Conservation (phyloP, 805 yeast species). For the Saturnispora zaruensis region DNA sequence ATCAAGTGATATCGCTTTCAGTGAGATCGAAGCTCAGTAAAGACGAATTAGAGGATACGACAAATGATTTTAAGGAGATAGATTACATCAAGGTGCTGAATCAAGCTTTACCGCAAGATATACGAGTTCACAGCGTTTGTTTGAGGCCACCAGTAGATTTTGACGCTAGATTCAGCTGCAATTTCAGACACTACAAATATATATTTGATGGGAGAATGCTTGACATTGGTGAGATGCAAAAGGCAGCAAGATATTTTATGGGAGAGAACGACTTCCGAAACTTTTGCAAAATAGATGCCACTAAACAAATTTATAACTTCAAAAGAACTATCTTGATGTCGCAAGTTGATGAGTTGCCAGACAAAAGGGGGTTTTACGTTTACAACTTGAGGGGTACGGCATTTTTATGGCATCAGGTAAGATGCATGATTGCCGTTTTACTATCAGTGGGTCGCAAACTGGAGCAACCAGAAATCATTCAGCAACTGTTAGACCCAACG, state of each 20-base stretch:
- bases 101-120: constrained; percentile 70
- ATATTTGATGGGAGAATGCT: constrained; percentile 52
- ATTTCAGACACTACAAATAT: constrained; percentile 79
- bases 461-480: constrained; percentile 53
- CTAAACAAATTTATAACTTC: constrained; percentile 82
- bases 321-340: constrained; percentile 47
- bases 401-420: constrained; percentile 95
- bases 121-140: constrained; percentile 73
- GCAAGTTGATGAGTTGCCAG: constrained; percentile 17
- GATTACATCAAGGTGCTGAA: constrained; percentile 73
- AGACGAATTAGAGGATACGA: constrained; percentile 53
- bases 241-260: constrained; percentile 51
- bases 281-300: constrained; percentile 89
- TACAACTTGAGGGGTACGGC: constrained; percentile 83
- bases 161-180: constrained; percentile 90
- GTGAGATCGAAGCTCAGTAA: constrained; percentile 59
- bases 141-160: constrained; percentile 75
- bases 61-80: constrained; percentile 57
- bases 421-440: constrained; percentile 86
- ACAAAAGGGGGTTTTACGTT: constrained; percentile 40
- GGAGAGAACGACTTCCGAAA: constrained; percentile 91
- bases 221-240: constrained; percentile 56
- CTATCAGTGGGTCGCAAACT: constrained; percentile 71
- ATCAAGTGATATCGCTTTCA: constrained; percentile 77
- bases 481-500: constrained; percentile 48